A percentile compares a stretch with the other conserved stretches of the same genome.
Evolutionary conservation across 257 asterid genomes (phyloP).

Genomic region (Schizonepeta tenuifolia): DNA sequence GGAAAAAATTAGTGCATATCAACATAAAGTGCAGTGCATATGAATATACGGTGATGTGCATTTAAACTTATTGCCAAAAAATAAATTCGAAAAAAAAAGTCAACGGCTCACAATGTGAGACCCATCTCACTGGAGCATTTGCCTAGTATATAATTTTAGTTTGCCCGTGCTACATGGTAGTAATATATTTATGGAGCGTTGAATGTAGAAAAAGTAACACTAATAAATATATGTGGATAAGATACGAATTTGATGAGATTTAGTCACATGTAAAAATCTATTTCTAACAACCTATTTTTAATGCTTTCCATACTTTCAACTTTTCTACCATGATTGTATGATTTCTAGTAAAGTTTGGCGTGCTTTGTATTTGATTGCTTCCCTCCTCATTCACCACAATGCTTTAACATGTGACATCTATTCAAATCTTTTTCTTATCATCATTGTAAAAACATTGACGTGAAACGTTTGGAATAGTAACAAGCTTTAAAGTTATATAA

Average conservation of each 20-base stretch:
- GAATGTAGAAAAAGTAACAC: not conserved
- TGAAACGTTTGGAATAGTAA: not conserved
- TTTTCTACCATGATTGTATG: not conserved
- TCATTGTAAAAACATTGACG: not conserved
- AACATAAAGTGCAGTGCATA: too few species aligned
- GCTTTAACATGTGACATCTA: slow-evolving; percentile 7
- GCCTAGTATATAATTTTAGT: too few species aligned
- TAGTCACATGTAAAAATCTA: not conserved
- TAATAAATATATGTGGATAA: not conserved
- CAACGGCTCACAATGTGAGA: too few species aligned
- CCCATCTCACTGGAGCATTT: too few species aligned
- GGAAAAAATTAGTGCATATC: too few species aligned
- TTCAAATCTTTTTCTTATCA: not conserved
- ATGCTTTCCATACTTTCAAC: not conserved
- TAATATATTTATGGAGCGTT: too few species aligned
- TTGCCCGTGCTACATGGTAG: too few species aligned
- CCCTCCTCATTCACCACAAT: not conserved
- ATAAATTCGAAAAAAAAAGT: too few species aligned
- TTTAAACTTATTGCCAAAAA: too few species aligned
- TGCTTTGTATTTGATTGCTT: slow-evolving; percentile 25
- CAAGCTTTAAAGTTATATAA: not conserved
- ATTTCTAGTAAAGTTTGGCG: slow-evolving; percentile 17
- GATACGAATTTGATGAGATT: not conserved
- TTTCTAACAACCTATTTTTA: not conserved
- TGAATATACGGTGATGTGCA: too few species aligned